Base-by-base conservation (phyloP, 208 protist species). In the Leptomonas pyrrhocoris region DNA sequence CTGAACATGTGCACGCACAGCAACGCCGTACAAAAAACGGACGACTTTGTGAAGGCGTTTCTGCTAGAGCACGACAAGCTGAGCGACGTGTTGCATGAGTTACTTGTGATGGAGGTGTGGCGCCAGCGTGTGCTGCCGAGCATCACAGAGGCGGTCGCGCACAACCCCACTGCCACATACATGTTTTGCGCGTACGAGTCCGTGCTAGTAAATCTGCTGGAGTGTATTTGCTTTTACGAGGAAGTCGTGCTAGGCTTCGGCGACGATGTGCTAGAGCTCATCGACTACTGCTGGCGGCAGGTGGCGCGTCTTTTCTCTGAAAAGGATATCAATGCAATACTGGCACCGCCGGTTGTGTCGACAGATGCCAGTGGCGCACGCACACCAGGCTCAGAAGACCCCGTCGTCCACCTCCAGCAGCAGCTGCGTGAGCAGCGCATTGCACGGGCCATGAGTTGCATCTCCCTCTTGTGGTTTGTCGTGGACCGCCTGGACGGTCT, bases 1-100 rank as follows among this genome's bases (percentile, higher is more conserved):
- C 84, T 97, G 23, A 97, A 97, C 80, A 94, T 94, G 84, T 94
- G 89, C 61, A 86, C 86, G 34, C 94, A 97, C 81, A 93, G 91
- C 75, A 94, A 96, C 74, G 90, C 91, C 4, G 83, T 88, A 9
- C 79, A 82, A 19, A 93, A 94, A 50, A 83, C 81, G 61, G 90
- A 96, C 46, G 94, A 97, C 75, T 89, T 79, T 40, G 94, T 97
- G 8, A 91, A 90, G 73, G 42, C 88, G 9, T 95, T 89, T 51
- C 67, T 97, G 16, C 57, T 96, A 4, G 80, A 94, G 36, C 83
- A 94, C 64, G 86, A 94, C 42, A 89, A 94, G 56, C 69, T 96
- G 19, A 50, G 85, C 0, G 80, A 81, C 18, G 36, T 97, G 1
- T 56, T 97, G 57, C 89, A 96, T 61, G 90, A 95, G 77, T 71